Evolutionary conservation across 176 grass and related monocot genomes (phyloP), one percentile per base, ranked within the genome.

Genomic region (Dactylis glomerata): DNA sequence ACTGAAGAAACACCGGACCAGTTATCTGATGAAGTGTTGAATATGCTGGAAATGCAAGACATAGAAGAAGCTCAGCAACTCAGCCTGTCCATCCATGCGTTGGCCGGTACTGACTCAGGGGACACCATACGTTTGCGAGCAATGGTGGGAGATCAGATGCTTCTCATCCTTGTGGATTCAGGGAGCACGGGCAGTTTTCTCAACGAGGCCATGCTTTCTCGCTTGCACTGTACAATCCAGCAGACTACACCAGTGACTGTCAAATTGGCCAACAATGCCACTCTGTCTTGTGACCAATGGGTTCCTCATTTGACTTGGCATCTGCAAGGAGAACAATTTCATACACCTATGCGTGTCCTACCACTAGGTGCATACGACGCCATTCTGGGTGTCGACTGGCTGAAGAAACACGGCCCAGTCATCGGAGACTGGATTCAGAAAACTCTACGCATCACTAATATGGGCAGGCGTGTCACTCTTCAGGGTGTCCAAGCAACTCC

Each of bases 61-160:
- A 28, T 26, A 1, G 10, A 10, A 0, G 2, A 27, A 3, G 8
- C 24, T 13, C 10, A 28, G 3, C 0, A 12, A 0, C 13, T 13
- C 2, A 26, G 27, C 1, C 26, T 62, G 0, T 62, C 58, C 4
- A 11, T 62, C 0, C 10, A 28, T 30, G 58, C 58, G 0, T 12
- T 62, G 3, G 27, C 58, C 4, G 58, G 58, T 1, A 30, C 24
- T 3, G 20, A 62, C 1, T 2, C 0, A 13, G 5, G 0, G 1
- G 5, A 30, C 3, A 62, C 27, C 0, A 12, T 62, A 3, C 20
- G 58, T 3, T 2, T 62, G 10, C 11, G 58, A 13, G 58, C 58
- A 1, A 2, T 62, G 0, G 58, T 62, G 10, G 10, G 10, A 2
- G 9, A 44, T 44, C 41, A 9, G 10, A 5, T 36, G 34, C 5